Evolutionary conservation across 805 yeast species (phyloP), one percentile per base, ranked within the genome.

Genomic region (Candida xyloterini): DNA sequence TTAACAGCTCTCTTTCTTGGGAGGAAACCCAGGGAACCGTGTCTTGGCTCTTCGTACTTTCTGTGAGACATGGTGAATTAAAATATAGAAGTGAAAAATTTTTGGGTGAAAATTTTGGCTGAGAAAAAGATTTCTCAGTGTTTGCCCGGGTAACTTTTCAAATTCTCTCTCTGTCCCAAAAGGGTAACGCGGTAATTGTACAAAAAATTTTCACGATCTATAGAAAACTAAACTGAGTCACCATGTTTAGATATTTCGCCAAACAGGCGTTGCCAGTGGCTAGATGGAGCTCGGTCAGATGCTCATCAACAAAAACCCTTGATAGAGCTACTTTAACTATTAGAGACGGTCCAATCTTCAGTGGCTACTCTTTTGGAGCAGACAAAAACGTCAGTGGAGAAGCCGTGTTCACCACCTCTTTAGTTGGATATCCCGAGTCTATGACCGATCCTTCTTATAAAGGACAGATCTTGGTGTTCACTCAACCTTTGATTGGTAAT

Each of bases 41-140:
- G 98, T 81, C 99, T 89, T 81, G 99, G 99, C 65, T 93, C 95
- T 87, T 93, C 98, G 93, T 70, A 93, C 84, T 93, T 93, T 85
- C 99, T 88, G 93, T 93, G 99, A 73, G 99, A 93, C 99, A 93
- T 93, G 51, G 52, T 63, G 51, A 30, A 18, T 30, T 38, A 38
- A 26, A 33, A 18, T 29, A 35, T 26, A 30, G 33, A 23, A 38
- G 40, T 24, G 30, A 36, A 33, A 42, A 42, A 24, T 42, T 42
- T 36, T 15, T 11, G 32, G 22, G 22, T 25, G 30, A 30, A 35
- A 27, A 18, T 22, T 23, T 11, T 7, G 4, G n/a, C 4, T 23
- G 25, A 27, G 15, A 8, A 22, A 30, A 35, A 43, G 35, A 38
- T 35, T n/a, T n/a, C n/a, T 18, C 20, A 15, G 14, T 38, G 45